Percentiles rank a stretch among this genome's conserved stretches.
These are phyloP conservation scores for Aspergillus sclerotialis DNA, from an alignment of 2,329 filamentous ascomycete species.

Conservation along the genomic window DNA sequence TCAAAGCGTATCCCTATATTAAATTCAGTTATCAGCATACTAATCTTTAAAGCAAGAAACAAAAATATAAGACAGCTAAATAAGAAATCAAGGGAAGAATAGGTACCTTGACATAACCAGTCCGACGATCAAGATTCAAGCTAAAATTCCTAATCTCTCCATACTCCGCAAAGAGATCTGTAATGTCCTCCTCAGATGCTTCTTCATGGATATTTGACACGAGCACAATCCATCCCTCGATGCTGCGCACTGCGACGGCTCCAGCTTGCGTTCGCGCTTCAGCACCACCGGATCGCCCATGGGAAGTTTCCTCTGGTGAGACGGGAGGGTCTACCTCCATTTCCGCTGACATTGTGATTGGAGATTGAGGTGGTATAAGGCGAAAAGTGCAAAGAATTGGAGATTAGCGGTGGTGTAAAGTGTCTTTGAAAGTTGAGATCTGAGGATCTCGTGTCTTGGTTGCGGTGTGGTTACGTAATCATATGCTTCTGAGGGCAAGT, in stretches of 20 bases:
- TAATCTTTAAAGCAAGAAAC: not conserved
- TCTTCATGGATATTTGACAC: slow-evolving; percentile 64
- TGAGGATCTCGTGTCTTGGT: not conserved
- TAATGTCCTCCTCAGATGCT: slow-evolving; percentile 60
- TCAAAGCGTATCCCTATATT: slow-evolving; percentile 56
- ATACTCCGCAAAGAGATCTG: slow-evolving; percentile 59
- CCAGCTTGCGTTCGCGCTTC: slow-evolving; percentile 39
- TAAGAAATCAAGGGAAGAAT: slow-evolving; percentile 8
- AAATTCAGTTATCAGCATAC: not conserved
- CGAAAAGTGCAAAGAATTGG: not conserved
- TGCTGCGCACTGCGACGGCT: slow-evolving; percentile 56
- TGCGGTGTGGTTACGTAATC: slow-evolving; percentile 3
- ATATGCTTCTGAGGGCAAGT: too few relatives aligned
- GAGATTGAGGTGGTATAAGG: not conserved
- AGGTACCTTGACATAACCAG: slow-evolving; percentile 64
- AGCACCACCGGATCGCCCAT: slow-evolving; percentile 22
- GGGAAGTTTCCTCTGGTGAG: slow-evolving; percentile 24
- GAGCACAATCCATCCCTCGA: slow-evolving; percentile 64
- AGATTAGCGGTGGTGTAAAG: not conserved
- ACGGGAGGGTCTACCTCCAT: slow-evolving; percentile 40
- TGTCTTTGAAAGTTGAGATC: not conserved
- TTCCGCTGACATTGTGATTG: slow-evolving; percentile 34
- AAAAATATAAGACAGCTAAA: not conserved
- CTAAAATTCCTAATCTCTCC: slow-evolving; percentile 63
- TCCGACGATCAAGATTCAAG: slow-evolving; percentile 58